Evolutionary conservation across 2,329 filamentous ascomycete species (phyloP), one percentile per base, ranked within the genome.

Genomic region (Endocalyx cinctus): DNA sequence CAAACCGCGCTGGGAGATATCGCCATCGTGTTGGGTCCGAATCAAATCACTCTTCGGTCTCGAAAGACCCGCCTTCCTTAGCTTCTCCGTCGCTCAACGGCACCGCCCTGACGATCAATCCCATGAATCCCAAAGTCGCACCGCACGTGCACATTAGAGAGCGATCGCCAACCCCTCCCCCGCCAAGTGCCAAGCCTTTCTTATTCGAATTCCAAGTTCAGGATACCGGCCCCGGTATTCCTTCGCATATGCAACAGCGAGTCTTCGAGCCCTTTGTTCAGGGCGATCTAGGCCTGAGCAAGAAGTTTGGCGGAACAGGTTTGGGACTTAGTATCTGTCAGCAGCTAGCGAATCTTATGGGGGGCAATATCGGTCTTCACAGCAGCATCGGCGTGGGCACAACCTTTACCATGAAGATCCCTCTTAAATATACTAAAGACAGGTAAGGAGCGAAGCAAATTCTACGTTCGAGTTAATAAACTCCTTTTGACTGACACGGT

Each of bases 261-360:
- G 87, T 96, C 8, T 96, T 96, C 54, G 89, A 95, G 57, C 89
- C 89, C 1, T 96, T 96, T 52, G 85, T 95, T 0, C 89, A 96
- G 59, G 89, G 85, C n/a, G 88, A 95, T 53, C 65, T 92, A 2
- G 85, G 87, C 1, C 64, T 96, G 12, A 94, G 84, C 64, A 94
- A 87, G 58, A 92, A 92, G 52, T 94, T 82, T 53, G 87, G 87
- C 13, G 89, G 89, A 12, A 95, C 89, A 1, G 89, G 89, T 4
- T 66, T 95, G 2, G 89, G 89, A 2, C 60, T 96, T 34, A 90
- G 84, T 51, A 96, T 96, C 49, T 94, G 87, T 60, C 82, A 86
- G 14, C 89, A 96, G 56, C 67, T 96, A 23, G 85, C 87, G 4
- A 77, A 69, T 12, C 64, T 95, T 12, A 94, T 96, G 87, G 81